phyloP scores from a whole-genome alignment of 306 rosid genomes.

The Datisca glomerata region DNA sequence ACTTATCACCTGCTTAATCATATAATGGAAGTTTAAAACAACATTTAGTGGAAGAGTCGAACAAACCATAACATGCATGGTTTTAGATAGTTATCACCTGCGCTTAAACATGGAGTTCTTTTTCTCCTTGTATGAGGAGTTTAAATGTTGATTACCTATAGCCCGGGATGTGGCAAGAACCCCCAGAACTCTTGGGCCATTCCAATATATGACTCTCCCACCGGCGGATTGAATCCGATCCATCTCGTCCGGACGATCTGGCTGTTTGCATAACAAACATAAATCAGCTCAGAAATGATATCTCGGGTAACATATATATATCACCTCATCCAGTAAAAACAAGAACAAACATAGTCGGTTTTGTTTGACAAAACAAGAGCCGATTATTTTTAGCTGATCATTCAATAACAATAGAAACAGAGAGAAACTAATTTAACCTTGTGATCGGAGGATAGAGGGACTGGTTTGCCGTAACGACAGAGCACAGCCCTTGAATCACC shows the following conservation, averaged over 20 bases:
- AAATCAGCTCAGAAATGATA: neutral
- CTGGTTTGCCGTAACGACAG: slow-evolving; percentile 35
- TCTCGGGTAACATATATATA: neutral
- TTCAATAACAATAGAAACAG: no score
- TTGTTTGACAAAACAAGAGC: no score
- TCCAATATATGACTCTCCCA: slow-evolving; percentile 52
- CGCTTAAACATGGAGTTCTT: no score
- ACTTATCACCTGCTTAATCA: slow-evolving; percentile 31
- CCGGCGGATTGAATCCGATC: slow-evolving; percentile 36
- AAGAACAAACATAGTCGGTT: no score
- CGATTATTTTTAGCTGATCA: no score
- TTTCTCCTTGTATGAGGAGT: no score
- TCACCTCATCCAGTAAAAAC: neutral
- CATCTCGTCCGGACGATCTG: slow-evolving; percentile 56
- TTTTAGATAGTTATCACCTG: no score
- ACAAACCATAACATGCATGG: neutral
- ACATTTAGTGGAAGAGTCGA: neutral
- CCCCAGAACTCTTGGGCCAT: slow-evolving; percentile 44
- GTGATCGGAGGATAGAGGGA: slow-evolving; percentile 50
- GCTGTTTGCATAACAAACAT: slow-evolving; percentile 18
- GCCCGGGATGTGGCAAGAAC: slow-evolving; percentile 55
- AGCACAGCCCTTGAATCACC: slow-evolving; percentile 54
- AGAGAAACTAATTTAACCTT: slow-evolving; percentile 19
- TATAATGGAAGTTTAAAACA: neutral
- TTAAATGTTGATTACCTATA: slow-evolving; percentile 22